A percentile compares a stretch with the other conserved stretches of the same genome.
phyloP scores from a whole-genome alignment of 352 stramenopile species.

The Pythium sukuiense region DNA sequence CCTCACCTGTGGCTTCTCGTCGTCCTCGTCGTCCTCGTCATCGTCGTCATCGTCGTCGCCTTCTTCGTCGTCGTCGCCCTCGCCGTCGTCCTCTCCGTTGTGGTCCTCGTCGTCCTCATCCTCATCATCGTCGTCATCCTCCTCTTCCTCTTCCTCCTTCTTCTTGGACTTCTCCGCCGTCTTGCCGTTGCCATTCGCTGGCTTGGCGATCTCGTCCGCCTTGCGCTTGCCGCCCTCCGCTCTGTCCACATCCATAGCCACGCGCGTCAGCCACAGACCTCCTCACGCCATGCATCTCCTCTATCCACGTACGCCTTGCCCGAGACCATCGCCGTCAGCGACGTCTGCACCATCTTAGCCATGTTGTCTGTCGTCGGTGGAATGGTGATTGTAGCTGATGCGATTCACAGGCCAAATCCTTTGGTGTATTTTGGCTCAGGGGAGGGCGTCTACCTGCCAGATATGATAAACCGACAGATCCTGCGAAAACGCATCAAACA shows the following conservation, averaged over 20 bases:
- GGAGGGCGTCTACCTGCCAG: constrained; percentile 1
- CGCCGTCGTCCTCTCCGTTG: constrained; percentile 42
- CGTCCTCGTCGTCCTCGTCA: constrained; percentile 46
- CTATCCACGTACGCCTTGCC: constrained; percentile 13
- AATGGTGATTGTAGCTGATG: constrained; percentile 5
- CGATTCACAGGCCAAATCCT: constrained; percentile 1
- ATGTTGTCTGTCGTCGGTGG: constrained; percentile 10
- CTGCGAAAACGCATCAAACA: neutral
- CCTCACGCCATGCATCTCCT: neutral
- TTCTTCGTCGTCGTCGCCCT: constrained; percentile 35
- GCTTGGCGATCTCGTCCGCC: constrained; percentile 31
- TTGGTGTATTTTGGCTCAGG: constrained; percentile 14
- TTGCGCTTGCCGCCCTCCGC: constrained; percentile 40
- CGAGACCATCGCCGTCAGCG: constrained; percentile 23
- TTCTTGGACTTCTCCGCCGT: constrained; percentile 30
- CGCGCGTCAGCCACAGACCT: neutral
- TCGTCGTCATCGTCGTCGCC: constrained; percentile 40
- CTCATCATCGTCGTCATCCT: constrained; percentile 48
- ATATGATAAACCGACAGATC: constrained; percentile 6
- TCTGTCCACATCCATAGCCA: neutral
- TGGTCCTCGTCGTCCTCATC: constrained; percentile 54
- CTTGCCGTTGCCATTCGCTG: constrained; percentile 43
- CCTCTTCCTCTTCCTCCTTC: constrained; percentile 29
- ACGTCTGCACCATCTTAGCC: constrained; percentile 28
- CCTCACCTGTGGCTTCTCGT: constrained; percentile 30